A percentile compares a stretch with the other conserved stretches of the same genome.
These are phyloP conservation scores for Medicago ruthenica DNA, from an alignment of 306 rosid genomes.

Conservation along the genomic window DNA sequence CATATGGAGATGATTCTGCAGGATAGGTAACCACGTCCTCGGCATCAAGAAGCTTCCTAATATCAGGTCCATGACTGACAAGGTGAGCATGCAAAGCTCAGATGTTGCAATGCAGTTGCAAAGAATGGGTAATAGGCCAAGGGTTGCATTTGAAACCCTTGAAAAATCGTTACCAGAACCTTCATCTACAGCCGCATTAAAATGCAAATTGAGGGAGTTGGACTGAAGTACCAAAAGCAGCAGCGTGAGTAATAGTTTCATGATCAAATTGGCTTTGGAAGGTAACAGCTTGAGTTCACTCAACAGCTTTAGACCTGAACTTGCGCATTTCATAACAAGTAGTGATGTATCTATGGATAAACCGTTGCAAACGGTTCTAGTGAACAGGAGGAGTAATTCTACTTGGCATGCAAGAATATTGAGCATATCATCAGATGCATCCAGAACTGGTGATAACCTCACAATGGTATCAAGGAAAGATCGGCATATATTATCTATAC, in stretches of 20 bases:
- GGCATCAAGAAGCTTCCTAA: constrained; percentile 70
- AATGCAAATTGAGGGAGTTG: constrained; percentile 49
- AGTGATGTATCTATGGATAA: constrained; percentile 55
- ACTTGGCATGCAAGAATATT: constrained; percentile 71
- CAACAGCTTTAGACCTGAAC: constrained; percentile 72
- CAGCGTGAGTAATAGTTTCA: constrained; percentile 65
- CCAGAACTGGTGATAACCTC: constrained; percentile 59
- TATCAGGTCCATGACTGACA: constrained; percentile 77
- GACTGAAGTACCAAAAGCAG: constrained; percentile 75
- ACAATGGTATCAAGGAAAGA: constrained; percentile 68
- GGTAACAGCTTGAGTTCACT: constrained; percentile 61
- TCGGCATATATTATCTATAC: constrained; percentile 66
- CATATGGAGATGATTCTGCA: constrained; percentile 76
- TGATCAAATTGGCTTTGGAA: constrained; percentile 54
- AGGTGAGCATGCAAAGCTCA: constrained; percentile 70
- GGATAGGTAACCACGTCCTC: constrained; percentile 80
- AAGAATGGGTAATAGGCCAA: constrained; percentile 81
- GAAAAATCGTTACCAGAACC: constrained; percentile 62
- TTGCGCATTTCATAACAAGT: constrained; percentile 67
- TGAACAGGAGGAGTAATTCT: constrained; percentile 68
- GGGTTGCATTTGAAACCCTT: constrained; percentile 67
- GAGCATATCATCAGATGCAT: constrained; percentile 66
- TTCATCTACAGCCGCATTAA: constrained; percentile 46
- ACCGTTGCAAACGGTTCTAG: constrained; percentile 59
- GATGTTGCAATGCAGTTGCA: constrained; percentile 67